These are phyloP conservation scores for Fusarium buxicola DNA, from an alignment of 2,329 filamentous ascomycete genomes.

Conservation along the genomic window DNA sequence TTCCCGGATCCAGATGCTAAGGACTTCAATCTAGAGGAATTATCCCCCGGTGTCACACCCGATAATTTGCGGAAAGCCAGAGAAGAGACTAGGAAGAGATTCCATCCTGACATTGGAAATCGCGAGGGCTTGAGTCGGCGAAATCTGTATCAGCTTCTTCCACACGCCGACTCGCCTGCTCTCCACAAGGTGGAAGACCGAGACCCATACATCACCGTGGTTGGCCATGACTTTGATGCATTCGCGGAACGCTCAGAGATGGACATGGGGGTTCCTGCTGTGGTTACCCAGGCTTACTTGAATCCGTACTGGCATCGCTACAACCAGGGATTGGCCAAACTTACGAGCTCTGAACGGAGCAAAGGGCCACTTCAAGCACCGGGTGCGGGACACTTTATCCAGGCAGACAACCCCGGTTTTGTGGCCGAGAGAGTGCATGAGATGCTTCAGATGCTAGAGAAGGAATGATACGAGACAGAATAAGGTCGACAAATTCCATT, in stretches of 20 bases:
- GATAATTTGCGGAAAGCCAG: conserved; percentile 24
- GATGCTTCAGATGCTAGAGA: conserved; percentile 14
- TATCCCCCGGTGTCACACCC: conserved; percentile 23
- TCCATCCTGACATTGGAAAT: conserved; percentile 38
- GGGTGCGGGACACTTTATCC: conserved; percentile 52
- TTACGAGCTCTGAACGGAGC: conserved; percentile 57
- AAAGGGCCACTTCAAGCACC: conserved; percentile 34
- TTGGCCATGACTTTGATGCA: conserved; percentile 40
- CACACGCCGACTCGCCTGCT: conserved; percentile 22
- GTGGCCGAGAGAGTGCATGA: conserved; percentile 48
- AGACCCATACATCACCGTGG: conserved; percentile 36
- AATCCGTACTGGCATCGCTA: conserved; percentile 66
- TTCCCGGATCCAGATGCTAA: conserved; percentile 65
- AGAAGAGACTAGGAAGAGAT: conserved; percentile 20
- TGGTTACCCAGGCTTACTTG: conserved; percentile 60
- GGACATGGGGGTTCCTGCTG: conserved; percentile 8
- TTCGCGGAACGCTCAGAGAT: conserved; percentile 25
- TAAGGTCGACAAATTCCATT: too few relatives aligned
- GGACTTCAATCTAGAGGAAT: conserved; percentile 54
- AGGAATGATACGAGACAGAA: too few relatives aligned
- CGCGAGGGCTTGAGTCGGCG: conserved; percentile 36
- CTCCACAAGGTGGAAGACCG: neutral
- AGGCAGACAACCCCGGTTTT: conserved; percentile 62
- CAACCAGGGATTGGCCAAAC: conserved; percentile 60
- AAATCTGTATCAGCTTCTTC: conserved; percentile 36